A percentile compares a stretch with the other conserved stretches of the same genome.
Conservation (phyloP, 2,329 filamentous ascomycete genomes). For the Penicillium rolfsii region DNA sequence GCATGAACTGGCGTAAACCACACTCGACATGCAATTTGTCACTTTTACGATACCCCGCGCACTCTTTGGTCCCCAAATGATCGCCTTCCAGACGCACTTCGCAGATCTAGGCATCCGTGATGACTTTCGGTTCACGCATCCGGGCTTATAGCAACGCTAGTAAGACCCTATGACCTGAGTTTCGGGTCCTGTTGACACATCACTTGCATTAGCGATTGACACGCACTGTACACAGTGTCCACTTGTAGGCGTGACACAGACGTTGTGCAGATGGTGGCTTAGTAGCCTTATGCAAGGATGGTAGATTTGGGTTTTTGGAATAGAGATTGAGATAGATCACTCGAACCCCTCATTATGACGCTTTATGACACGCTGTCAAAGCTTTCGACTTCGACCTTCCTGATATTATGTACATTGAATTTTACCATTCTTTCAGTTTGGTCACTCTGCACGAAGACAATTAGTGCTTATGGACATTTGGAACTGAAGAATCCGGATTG, state of each 20-base stretch:
- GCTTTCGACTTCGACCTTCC: too few species aligned
- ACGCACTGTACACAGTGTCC: neutral
- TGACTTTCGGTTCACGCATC: neutral
- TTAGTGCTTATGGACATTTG: too few species aligned
- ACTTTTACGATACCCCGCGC: neutral
- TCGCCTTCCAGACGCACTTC: neutral
- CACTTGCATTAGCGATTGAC: conserved; percentile 8
- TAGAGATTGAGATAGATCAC: conserved; percentile 11
- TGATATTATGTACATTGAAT: too few species aligned
- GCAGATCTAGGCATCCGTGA: conserved; percentile 2
- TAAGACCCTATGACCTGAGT: neutral
- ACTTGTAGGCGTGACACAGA: neutral
- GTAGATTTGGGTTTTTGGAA: neutral
- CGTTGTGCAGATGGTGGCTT: neutral
- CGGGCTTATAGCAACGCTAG: neutral
- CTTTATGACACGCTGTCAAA: neutral
- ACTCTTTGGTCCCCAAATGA: neutral
- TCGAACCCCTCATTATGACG: conserved; percentile 1
- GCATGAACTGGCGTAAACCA: conserved; percentile 12
- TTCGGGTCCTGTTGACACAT: conserved; percentile 10
- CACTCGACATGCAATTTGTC: conserved; percentile 6
- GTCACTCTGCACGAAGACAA: neutral
- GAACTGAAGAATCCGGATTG: neutral
- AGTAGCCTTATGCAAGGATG: conserved; percentile 12
- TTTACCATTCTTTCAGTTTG: neutral